These are phyloP conservation scores for Globisporangium cylindrosporum DNA, from an alignment of 352 stramenopile species.

Conservation along the genomic window DNA sequence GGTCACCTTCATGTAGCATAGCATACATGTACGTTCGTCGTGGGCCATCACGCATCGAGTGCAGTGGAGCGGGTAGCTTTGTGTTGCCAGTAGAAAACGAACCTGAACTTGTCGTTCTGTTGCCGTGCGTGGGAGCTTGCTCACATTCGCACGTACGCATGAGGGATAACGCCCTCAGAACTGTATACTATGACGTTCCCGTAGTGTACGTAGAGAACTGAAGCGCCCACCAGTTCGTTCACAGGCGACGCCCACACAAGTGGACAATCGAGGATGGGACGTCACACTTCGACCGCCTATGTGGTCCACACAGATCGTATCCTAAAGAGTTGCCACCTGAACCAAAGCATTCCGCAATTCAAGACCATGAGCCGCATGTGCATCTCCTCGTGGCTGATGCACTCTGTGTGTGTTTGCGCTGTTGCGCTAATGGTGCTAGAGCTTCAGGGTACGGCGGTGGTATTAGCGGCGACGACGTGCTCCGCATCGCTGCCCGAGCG, in stretches of 20 bases:
- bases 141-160: not conserved
- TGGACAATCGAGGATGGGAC: too few species aligned
- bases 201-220: too few species aligned
- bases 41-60: too few species aligned
- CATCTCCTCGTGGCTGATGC: not conserved
- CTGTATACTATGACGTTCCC: too few species aligned
- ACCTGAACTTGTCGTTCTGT: not conserved
- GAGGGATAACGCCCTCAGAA: too few species aligned
- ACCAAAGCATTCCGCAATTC: not conserved
- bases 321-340: not conserved
- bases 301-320: not conserved
- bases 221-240: too few species aligned
- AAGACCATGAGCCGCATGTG: not conserved
- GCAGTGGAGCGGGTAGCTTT: too few species aligned
- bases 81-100: too few species aligned
- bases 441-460: not conserved
- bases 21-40: too few species aligned
- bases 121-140: not conserved
- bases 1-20: not conserved
- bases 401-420: not conserved
- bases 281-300: not conserved
- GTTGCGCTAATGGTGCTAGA: not conserved
- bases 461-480: not conserved
- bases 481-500: conserved; percentile 5
- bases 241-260: too few species aligned